Conservation (phyloP, 2,329 filamentous ascomycete genomes). For the Albifimbria verrucaria region DNA sequence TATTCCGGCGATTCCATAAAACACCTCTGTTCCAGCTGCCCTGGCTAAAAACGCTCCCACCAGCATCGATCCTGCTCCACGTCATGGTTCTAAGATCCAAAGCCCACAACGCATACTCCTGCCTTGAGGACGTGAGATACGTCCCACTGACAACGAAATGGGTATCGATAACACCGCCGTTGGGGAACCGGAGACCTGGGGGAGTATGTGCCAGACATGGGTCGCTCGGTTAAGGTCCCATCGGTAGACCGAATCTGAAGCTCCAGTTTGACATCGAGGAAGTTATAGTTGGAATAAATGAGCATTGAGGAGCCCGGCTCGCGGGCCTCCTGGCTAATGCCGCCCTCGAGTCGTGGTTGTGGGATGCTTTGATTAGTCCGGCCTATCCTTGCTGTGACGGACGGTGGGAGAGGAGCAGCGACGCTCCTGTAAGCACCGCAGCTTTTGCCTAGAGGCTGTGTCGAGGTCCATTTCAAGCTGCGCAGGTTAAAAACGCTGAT, state of each 20-base stretch:
- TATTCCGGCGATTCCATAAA: conserved; percentile 88
- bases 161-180: conserved; percentile 90
- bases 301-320: conserved; percentile 74
- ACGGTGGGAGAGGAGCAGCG: conserved; percentile 74
- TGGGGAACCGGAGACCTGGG: conserved; percentile 90
- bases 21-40: conserved; percentile 97
- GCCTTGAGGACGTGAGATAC: conserved; percentile 94
- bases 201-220: conserved; percentile 87
- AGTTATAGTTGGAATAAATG: conserved; percentile 99
- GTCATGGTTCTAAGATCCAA: conserved; percentile 82
- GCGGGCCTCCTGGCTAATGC: conserved; percentile 49
- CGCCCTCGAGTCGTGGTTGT: conserved; percentile 38
- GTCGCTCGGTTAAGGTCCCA: conserved; percentile 78
- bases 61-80: conserved; percentile 95
- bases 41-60: conserved; percentile 89
- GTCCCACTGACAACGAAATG: conserved; percentile 98
- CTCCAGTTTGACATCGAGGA: conserved; percentile 93
- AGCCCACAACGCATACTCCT: conserved; percentile 97
- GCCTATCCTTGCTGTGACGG: conserved; percentile 64
- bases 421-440: conserved; percentile 97
- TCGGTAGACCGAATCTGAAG: conserved; percentile 84
- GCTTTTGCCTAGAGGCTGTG: conserved; percentile 80
- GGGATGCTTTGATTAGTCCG: conserved; percentile 45
- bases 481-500: conserved; percentile 97
- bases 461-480: conserved; percentile 93